A percentile compares a stretch with the other conserved stretches of the same genome.
phyloP scores from a whole-genome alignment of 345 rosid species.

The Sonneratia caseolaris region DNA sequence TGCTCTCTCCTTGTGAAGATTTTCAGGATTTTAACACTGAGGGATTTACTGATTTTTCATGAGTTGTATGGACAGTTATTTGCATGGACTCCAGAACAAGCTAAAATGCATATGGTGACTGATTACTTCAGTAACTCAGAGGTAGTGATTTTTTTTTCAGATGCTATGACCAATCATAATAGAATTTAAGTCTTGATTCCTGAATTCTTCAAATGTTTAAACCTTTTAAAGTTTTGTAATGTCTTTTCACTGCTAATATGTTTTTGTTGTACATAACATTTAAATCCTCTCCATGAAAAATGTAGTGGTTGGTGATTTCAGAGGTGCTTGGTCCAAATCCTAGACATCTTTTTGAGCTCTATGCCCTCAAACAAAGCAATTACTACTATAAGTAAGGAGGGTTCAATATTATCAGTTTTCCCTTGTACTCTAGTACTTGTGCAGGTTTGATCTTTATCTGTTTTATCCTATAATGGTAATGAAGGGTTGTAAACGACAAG shows the following conservation, averaged over 20 bases:
- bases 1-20: neutral
- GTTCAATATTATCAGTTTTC: neutral
- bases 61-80: slow-evolving; percentile 37
- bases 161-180: neutral
- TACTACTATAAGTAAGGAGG: slow-evolving; percentile 54
- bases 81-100: slow-evolving; percentile 94
- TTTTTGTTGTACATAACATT: neutral
- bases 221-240: neutral
- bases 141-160: slow-evolving; percentile 33
- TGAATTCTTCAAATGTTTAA: neutral
- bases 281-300: slow-evolving; percentile 5
- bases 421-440: neutral
- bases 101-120: slow-evolving; percentile 82
- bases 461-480: slow-evolving; percentile 8
- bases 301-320: slow-evolving; percentile 72
- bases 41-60: neutral
- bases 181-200: neutral
- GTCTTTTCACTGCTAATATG: neutral
- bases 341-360: slow-evolving; percentile 90
- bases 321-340: slow-evolving; percentile 90
- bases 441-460: neutral
- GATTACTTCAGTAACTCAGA: slow-evolving; percentile 83
- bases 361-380: slow-evolving; percentile 80
- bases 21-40: slow-evolving; percentile 1
- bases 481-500: slow-evolving; percentile 60